Base-by-base conservation (phyloP, 2,329 filamentous ascomycete genomes). In the Hypomyces perniciosus region DNA sequence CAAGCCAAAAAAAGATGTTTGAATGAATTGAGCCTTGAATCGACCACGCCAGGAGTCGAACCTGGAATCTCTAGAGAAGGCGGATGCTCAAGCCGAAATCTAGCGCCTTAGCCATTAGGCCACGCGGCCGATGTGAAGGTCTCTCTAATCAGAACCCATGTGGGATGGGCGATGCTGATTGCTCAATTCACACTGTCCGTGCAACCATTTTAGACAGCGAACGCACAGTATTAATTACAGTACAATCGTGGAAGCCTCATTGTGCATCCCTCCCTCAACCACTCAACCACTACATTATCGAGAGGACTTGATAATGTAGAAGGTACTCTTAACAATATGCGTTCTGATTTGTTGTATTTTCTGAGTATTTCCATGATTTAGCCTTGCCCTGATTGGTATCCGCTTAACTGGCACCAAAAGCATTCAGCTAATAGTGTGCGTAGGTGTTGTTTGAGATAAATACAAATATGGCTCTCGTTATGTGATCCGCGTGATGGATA, bases 21-120 rank as follows among this genome's bases (percentile, higher is more conserved):
- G 1, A 13, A 29, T 6, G 10, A 52, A 34, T 51, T 39, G 30
- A 38, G 39, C 33, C 26, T 44, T 43, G 27, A 48, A 38, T 39
- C 65, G 68, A 71, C 68, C 68, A 68, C 68, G 66, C 65, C 68
- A 70, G 68, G 68, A 70, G 62, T 70, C 67, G 68, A 69, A 69
- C 67, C 68, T 70, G 67, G 65, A 70, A 68, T 69, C 68, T 70
- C 65, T 65, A 70, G 67, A 70, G 68, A 29, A 34, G 20, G 61
- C 53, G 51, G 49, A 58, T 30, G 52, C 31, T 30, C 31, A 34
- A 54, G 61, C 68, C 67, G 68, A 70, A 70, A 70, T 70, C 67
- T 70, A 65, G 64, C 68, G 68, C 68, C 65, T 67, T 71, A 70
- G 57, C 68, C 68, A 70, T 71, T 70, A 67, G 65, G 68, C 68